Percentiles rank a stretch among this genome's conserved stretches.
These are phyloP conservation scores for Tritrichomonas musculus DNA, from an alignment of 208 protist genomes.

Conservation along the genomic window DNA sequence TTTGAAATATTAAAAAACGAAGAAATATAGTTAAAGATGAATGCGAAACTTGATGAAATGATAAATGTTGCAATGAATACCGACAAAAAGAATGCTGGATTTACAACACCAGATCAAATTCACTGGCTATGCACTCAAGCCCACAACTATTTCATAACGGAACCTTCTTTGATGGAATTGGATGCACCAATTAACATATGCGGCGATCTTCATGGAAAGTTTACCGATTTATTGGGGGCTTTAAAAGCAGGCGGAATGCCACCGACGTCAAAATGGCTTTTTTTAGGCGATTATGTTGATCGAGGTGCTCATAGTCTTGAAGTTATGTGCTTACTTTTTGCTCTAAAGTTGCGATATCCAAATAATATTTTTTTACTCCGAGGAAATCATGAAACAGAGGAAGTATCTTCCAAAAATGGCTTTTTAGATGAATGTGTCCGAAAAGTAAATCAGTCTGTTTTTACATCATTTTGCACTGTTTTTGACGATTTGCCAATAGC, in stretches of 20 bases:
- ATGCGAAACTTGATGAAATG: no score
- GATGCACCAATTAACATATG: background rate
- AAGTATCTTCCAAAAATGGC: constrained; percentile 39
- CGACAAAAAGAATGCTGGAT: no score
- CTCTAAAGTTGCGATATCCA: constrained; percentile 44
- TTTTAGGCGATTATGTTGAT: constrained; percentile 55
- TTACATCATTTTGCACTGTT: background rate
- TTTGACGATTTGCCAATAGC: constrained; percentile 8
- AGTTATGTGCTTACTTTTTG: constrained; percentile 43
- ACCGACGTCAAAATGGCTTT: constrained; percentile 39
- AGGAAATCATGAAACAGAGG: constrained; percentile 50
- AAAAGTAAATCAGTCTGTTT: constrained; percentile 68
- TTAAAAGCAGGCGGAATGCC: constrained; percentile 41
- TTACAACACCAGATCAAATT: no score
- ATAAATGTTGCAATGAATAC: no score
- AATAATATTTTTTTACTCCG: constrained; percentile 45
- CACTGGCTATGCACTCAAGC: no score
- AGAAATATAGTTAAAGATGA: no score
- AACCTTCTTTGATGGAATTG: background rate
- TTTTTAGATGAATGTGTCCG: constrained; percentile 53
- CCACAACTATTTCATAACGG: no score
- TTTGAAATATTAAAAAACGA: no score
- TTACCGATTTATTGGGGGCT: constrained; percentile 45
- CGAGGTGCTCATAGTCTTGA: constrained; percentile 43
- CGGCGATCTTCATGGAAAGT: constrained; percentile 47